phyloP scores from a whole-genome alignment of 495 filamentous ascomycete species.

The Mytilinidion resinicola region DNA sequence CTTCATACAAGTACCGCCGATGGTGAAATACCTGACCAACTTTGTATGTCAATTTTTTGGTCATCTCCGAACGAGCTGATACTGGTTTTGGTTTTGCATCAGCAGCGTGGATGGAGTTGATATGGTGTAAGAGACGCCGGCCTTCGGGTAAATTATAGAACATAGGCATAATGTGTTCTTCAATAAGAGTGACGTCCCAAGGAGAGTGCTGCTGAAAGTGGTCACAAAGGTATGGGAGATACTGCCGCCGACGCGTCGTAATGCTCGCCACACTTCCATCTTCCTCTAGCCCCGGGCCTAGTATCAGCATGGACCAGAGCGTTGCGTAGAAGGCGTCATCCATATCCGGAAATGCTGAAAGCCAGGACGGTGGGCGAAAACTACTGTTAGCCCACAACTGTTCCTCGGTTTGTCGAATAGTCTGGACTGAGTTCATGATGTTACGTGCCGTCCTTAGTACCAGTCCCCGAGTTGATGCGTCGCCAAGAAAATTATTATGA shows the following conservation, averaged over 20 bases:
- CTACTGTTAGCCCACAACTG: constrained; percentile 1
- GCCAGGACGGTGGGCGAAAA: constrained; percentile 6
- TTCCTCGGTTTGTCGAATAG: constrained; percentile 18
- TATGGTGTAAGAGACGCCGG: constrained; percentile 40
- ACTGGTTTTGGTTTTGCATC: constrained; percentile 56
- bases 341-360: constrained; percentile 41
- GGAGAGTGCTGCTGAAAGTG: constrained; percentile 57
- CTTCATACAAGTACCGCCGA: constrained; percentile 69
- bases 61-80: constrained; percentile 42
- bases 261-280: constrained; percentile 34
- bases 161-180: constrained; percentile 58
- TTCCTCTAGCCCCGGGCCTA: constrained; percentile 35
- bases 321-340: constrained; percentile 66
- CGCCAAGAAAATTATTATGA: constrained; percentile 51
- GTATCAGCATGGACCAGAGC: constrained; percentile 69
- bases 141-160: constrained; percentile 42
- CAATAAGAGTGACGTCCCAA: constrained; percentile 47
- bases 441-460: constrained; percentile 73
- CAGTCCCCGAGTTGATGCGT: constrained; percentile 57
- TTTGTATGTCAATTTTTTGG: constrained; percentile 53
- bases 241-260: constrained; percentile 48
- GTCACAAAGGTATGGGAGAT: constrained; percentile 61
- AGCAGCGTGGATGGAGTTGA: constrained; percentile 53
- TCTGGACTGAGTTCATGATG: constrained; percentile 59
- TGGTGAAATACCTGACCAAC: constrained; percentile 85